phyloP scores from a whole-genome alignment of 768 basidiomycete species.

The Mrakia gelida region DNA sequence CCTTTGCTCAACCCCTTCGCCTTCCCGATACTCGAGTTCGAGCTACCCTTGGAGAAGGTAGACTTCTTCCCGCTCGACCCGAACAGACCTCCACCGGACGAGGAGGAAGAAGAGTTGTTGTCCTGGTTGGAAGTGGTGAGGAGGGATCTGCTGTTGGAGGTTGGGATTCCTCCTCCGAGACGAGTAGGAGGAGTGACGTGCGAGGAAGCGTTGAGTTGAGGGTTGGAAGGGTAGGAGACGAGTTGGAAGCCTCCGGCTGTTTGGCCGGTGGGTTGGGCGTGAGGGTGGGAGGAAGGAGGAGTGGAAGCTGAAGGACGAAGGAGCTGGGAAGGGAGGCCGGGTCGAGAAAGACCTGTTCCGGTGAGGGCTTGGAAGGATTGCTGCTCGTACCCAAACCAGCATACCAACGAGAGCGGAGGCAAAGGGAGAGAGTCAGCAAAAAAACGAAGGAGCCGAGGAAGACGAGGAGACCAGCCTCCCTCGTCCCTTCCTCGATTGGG shows the following conservation, averaged over 20 bases:
- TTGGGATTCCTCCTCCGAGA: neutral
- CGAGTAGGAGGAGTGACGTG: neutral
- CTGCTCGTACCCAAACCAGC: neutral
- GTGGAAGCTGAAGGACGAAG: neutral
- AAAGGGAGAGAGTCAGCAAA: neutral
- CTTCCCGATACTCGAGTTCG: neutral
- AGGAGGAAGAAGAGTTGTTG: conserved; percentile 1
- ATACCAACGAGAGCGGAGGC: neutral
- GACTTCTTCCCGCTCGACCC: conserved; percentile 5
- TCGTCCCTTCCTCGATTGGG: neutral
- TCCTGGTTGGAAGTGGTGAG: conserved; percentile 18
- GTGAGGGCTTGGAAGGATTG: conserved; percentile 27
- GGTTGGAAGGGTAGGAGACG: neutral
- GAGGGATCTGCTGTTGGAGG: neutral
- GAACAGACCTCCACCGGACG: neutral
- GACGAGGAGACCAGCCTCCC: neutral
- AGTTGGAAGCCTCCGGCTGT: neutral
- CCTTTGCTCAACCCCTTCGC: neutral
- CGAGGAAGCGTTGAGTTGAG: neutral
- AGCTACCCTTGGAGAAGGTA: neutral
- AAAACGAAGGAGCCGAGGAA: neutral
- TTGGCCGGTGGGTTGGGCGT: no score
- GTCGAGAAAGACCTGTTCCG: neutral
- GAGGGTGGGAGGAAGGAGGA: neutral
- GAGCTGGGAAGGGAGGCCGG: neutral